Evolutionary conservation across 805 yeast genomes (phyloP), one percentile per base, ranked within the genome.

Genomic region (Tetrapisispora pingtungensis): DNA sequence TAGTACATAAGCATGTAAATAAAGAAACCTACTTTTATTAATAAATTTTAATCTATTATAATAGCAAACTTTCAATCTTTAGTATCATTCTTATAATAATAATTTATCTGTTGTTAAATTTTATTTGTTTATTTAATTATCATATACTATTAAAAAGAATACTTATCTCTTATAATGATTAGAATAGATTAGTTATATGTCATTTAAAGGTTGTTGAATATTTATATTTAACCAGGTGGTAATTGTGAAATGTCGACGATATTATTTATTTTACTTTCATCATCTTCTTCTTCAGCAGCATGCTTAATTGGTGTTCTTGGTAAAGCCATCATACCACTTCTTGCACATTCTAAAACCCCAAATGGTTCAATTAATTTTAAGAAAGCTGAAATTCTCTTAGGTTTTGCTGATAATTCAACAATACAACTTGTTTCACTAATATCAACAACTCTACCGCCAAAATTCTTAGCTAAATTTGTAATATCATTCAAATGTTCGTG

Each of bases 301-400:
- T 59, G 58, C 51, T 81, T 85, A 54, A 88, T 69, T 36, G 96
- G 96, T 41, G 97, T 86, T 75, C 97, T 81, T 60, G 97, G 94
- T 58, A 93, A 75, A 10, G 97, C 98, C 90, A 93, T 88, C 94
- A 90, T 86, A 69, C 98, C 98, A 22, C 95, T 83, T 70, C 98
- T 79, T 36, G 97, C 96, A 57, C 90, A 84, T 69, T 93, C 98
- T 59, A 93, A 75, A 46, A 93, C 81, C 60, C 98, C 98, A 61
- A 93, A 93, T 37, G 98, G 98, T 64, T 87, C 93, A 61, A 89
- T 73, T 61, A 93, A 77, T 50, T 84, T 84, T 61, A 93, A 77
- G 65, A 89, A 89, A 34, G 94, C 80, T 36, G 90, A 73, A 51
- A 93, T 75, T 66, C 97, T 79, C 43, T 84, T 78, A 32, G 97